These are phyloP conservation scores for Glycine latifolia DNA, from an alignment of 306 rosid species.

Conservation along the genomic window DNA sequence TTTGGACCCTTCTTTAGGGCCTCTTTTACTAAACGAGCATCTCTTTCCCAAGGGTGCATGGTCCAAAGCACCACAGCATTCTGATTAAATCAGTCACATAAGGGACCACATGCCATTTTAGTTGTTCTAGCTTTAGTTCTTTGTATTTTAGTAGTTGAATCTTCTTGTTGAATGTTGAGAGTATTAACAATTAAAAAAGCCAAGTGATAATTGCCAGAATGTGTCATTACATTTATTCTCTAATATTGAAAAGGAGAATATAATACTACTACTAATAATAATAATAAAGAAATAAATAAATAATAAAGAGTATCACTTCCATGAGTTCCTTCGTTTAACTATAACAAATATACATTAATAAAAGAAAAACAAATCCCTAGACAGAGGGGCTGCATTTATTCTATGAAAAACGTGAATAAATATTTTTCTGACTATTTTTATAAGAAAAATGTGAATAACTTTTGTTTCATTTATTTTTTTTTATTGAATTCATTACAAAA, in stretches of 20 bases:
- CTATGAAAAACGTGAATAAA: neutral
- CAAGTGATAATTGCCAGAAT: neutral
- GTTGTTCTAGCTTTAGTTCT: neutral
- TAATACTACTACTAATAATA: neutral
- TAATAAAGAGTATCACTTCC: neutral
- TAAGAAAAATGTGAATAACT: neutral
- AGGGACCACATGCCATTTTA: conserved; percentile 1
- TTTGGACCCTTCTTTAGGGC: conserved; percentile 71
- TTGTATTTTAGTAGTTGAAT: neutral
- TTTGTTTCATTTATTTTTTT: neutral
- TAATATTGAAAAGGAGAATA: neutral
- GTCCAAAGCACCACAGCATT: conserved; percentile 84
- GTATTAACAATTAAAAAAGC: neutral
- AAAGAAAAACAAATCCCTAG: neutral
- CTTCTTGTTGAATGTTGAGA: neutral
- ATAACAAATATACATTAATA: neutral
- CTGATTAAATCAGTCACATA: conserved; percentile 47
- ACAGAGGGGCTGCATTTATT: neutral
- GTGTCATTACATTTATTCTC: neutral
- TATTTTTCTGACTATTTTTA: neutral
- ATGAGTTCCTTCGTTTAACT: neutral
- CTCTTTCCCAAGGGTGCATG: conserved; percentile 99
- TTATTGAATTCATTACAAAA: neutral
- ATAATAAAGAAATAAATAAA: neutral
- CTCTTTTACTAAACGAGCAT: conserved; percentile 80